Evolutionary conservation across 257 asterid species (phyloP).

Genomic region (Avicennia marina): DNA sequence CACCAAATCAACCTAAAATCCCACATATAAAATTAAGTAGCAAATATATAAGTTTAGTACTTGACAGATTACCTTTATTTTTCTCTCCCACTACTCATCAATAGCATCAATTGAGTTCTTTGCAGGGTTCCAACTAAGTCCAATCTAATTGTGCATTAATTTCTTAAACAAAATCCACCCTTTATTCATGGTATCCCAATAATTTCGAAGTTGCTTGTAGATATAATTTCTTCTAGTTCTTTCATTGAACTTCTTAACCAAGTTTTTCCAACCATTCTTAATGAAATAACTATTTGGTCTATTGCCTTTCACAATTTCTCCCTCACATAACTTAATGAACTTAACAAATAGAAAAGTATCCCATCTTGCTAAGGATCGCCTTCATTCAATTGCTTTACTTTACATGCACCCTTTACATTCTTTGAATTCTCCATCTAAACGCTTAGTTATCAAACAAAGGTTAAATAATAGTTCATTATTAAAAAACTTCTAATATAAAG

Average conservation of each 20-base stretch:
- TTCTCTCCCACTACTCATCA: too few species aligned
- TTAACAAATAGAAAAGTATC: neutral
- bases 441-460: too few species aligned
- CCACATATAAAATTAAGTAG: too few species aligned
- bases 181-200: neutral
- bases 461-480: too few species aligned
- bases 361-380: neutral
- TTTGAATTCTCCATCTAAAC: too few species aligned
- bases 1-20: too few species aligned
- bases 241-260: neutral
- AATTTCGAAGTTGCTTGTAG: neutral
- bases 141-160: neutral
- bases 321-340: too few species aligned
- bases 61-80: too few species aligned
- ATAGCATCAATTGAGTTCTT: too few species aligned
- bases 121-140: neutral
- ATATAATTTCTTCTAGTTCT: neutral
- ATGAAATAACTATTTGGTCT: neutral
- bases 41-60: too few species aligned
- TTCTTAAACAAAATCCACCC: neutral
- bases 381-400: neutral
- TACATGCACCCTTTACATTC: neutral
- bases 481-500: too few species aligned
- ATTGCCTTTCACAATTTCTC: neutral
- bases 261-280: neutral